These are phyloP conservation scores for Chlamydomonas eustigma DNA, from an alignment of 139 green algal species.

Conservation along the genomic window DNA sequence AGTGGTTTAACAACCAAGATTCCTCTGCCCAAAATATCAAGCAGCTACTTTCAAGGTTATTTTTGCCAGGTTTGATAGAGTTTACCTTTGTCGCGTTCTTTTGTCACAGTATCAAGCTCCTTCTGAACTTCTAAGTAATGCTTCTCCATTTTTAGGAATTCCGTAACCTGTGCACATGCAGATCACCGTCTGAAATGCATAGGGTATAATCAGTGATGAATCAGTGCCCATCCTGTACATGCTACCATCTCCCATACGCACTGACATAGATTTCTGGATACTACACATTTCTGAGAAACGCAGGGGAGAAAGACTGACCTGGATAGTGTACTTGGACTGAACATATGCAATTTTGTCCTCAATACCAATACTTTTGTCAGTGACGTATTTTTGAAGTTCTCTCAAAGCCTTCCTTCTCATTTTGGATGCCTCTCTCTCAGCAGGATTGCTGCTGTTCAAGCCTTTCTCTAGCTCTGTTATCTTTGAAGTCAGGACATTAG, in stretches of 20 bases:
- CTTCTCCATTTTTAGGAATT: slow-evolving; percentile 31
- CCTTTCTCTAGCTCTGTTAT: slow-evolving; percentile 15
- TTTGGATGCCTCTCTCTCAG: slow-evolving; percentile 28
- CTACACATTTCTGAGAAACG: too few relatives aligned
- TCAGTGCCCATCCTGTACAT: too few relatives aligned
- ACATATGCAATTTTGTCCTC: slow-evolving; percentile 37
- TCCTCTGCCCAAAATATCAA: too few relatives aligned
- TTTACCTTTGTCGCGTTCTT: slow-evolving; percentile 38
- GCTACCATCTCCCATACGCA: too few relatives aligned
- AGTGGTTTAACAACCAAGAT: too few relatives aligned
- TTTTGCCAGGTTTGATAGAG: too few relatives aligned
- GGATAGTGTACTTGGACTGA: slow-evolving; percentile 31
- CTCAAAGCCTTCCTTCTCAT: slow-evolving; percentile 31
- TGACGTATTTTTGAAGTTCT: slow-evolving; percentile 36
- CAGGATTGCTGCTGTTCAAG: background rate
- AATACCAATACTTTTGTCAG: slow-evolving; percentile 14
- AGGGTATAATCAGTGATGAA: too few relatives aligned
- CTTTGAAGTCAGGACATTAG: background rate
- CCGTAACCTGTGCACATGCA: slow-evolving; percentile 19
- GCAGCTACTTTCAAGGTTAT: too few relatives aligned
- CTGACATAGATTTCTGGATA: too few relatives aligned
- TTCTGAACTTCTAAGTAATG: slow-evolving; percentile 26
- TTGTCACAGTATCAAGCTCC: slow-evolving; percentile 16
- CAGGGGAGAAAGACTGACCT: too few relatives aligned
- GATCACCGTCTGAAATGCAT: too few relatives aligned